These are phyloP conservation scores for Oryza nivara DNA, from an alignment of 176 grass and related monocot species.

Conservation along the genomic window DNA sequence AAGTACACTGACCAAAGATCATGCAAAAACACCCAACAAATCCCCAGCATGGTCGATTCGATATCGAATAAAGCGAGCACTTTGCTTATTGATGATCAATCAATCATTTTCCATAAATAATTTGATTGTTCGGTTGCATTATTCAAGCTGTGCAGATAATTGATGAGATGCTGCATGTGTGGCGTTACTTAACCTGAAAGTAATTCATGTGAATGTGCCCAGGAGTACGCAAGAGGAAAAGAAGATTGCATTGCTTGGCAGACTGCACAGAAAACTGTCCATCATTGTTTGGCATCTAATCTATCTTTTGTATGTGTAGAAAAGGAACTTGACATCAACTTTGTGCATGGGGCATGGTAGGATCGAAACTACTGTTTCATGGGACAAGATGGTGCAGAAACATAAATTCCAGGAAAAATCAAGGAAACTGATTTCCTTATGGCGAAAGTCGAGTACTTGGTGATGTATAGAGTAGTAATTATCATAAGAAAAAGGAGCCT, in stretches of 20 bases:
- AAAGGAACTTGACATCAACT: conserved; percentile 13
- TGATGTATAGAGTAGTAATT: too few species aligned
- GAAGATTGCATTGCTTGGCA: conserved; percentile 18
- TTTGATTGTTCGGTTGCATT: conserved; percentile 4
- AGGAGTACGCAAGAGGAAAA: conserved; percentile 31
- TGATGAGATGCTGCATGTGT: background rate
- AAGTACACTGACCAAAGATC: conserved; percentile 42
- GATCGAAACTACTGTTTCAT: background rate
- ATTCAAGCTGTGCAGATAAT: conserved; percentile 13
- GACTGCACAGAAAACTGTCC: background rate
- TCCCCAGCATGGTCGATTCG: background rate
- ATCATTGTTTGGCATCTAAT: conserved; percentile 45
- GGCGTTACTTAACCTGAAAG: conserved; percentile 32
- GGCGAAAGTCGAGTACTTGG: background rate
- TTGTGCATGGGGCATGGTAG: background rate
- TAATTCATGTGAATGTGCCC: conserved; percentile 45
- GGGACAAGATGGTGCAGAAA: background rate
- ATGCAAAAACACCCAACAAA: background rate
- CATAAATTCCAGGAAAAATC: conserved; percentile 11
- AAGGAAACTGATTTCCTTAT: background rate
- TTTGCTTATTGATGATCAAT: conserved; percentile 21
- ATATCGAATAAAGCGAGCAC: conserved; percentile 18
- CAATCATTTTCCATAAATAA: conserved; percentile 24
- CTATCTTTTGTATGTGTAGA: background rate
- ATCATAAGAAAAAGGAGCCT: background rate